Conservation (phyloP, 2,329 filamentous ascomycete genomes). For the Exophiala alcalophila region DNA sequence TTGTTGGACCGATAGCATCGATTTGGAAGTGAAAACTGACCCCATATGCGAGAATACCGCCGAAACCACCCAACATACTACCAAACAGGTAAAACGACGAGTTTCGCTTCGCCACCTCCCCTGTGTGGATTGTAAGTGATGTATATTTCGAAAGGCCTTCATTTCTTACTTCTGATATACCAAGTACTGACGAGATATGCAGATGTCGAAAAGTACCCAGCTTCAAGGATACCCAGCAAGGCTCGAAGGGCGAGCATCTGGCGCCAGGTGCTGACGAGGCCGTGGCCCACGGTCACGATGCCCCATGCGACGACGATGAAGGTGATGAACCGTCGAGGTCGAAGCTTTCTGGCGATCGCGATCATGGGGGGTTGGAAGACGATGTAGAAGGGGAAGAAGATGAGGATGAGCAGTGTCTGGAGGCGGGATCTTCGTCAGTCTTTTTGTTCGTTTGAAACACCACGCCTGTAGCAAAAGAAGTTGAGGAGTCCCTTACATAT, state of each 20-base stretch:
- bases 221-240: conserved; percentile 10
- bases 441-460: too few relatives aligned
- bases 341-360: conserved; percentile 41
- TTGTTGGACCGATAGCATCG: background rate
- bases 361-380: conserved; percentile 44
- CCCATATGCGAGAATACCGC: conserved; percentile 15
- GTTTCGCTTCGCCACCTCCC: conserved; percentile 12
- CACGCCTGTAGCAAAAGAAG: background rate
- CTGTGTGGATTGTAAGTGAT: conserved; percentile 1
- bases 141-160: too few relatives aligned
- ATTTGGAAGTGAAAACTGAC: conserved; percentile 1
- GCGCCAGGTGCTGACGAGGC: conserved; percentile 6
- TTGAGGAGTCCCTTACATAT: conserved; percentile 3
- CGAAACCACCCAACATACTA: conserved; percentile 11
- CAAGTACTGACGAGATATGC: conserved; percentile 12
- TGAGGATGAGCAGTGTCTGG: conserved; percentile 32
- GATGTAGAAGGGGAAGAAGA: conserved; percentile 47
- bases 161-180: conserved; percentile 9
- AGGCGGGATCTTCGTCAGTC: conserved; percentile 1
- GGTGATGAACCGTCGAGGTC: conserved; percentile 36
- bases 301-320: conserved; percentile 15
- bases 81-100: conserved; percentile 12
- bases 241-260: conserved; percentile 5
- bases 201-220: conserved; percentile 24
- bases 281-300: conserved; percentile 4